These are phyloP conservation scores for Taphrina flavorubra DNA, from an alignment of 1,139 yeast species.

Conservation along the genomic window DNA sequence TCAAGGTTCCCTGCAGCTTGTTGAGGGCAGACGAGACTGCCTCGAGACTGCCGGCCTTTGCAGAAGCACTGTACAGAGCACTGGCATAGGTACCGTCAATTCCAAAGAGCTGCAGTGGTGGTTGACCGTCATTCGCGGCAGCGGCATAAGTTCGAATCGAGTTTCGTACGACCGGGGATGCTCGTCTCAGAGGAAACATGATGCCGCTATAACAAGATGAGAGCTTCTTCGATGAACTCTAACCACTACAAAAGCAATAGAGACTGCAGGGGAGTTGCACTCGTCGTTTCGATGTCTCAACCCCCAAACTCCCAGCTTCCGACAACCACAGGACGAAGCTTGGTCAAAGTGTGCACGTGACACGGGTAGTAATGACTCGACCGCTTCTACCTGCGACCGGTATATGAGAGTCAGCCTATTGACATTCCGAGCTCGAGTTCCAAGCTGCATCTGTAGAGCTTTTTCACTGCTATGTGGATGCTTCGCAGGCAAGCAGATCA, in stretches of 20 bases:
- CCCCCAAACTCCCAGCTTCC: neutral
- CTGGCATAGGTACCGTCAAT: slow-evolving; percentile 79
- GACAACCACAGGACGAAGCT: neutral
- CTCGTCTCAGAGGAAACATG: slow-evolving; percentile 28
- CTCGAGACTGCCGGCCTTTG: slow-evolving; percentile 77
- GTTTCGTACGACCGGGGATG: slow-evolving; percentile 23
- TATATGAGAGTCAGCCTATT: too few species aligned
- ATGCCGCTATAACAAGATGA: slow-evolving; percentile 1
- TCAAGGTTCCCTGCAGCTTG: slow-evolving; percentile 63
- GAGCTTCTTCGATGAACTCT: neutral
- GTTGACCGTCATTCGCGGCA: slow-evolving; percentile 50
- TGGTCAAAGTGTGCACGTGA: neutral
- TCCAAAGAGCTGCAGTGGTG: slow-evolving; percentile 94
- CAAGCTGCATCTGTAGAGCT: too few species aligned
- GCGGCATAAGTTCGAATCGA: slow-evolving; percentile 37
- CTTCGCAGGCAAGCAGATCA: neutral
- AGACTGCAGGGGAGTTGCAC: slow-evolving; percentile 1
- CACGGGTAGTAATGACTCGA: neutral
- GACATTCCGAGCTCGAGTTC: too few species aligned
- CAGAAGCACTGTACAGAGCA: slow-evolving; percentile 91
- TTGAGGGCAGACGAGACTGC: slow-evolving; percentile 71
- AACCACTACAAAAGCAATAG: neutral
- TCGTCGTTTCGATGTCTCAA: neutral
- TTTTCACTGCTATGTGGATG: neutral
- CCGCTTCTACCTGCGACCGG: too few species aligned